Base-by-base conservation (phyloP, 768 basidiomycete species). In the Trametes gibbosa region DNA sequence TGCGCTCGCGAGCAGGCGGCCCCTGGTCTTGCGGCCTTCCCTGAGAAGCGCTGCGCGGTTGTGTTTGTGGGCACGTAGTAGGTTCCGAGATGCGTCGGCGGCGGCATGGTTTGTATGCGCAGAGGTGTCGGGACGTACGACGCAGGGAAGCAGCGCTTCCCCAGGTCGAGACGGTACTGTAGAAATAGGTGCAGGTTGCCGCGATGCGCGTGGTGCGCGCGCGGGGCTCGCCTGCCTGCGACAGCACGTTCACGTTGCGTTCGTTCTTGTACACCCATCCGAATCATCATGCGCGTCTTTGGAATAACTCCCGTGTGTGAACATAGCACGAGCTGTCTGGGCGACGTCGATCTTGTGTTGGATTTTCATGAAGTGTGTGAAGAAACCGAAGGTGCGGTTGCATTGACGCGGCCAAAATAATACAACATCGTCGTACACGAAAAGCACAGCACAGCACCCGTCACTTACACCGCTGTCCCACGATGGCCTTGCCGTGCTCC, bases 381-480 rank as follows among this genome's bases (percentile, higher is more conserved):
- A 10, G 34, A 7, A 17, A 39, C 2, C 19, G 21, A 25, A 29
- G 43, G n/a, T n/a, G n/a, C n/a, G n/a, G 16, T 39, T 46, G 47
- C 34, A 46, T 46, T 47, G 50, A 47, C 17, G 19, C 50, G 50
- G 53, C 40, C 40, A 7, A 14, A 50, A 61, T 51, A 34, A 35
- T 45, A 62, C 51, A 62, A 56, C 55, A 57, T 47, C 47, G 37
- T 49, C 39, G 37, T 56, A 54, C 47, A 60, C 16, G 37, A 32
- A 48, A 16, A 53, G 13, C 27, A 19, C 23, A 4, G 29, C 10
- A 32, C 29, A n/a, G n/a, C n/a, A 29, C 34, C n/a, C 23, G 21
- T 42, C 63, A 94, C 77, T 93, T 94, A 80, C 92, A 94, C 67
- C 92, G 80, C 66, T 93, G 90, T 9, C 85, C 85, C 10, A 94